A percentile compares a stretch with the other conserved stretches of the same genome.
Evolutionary conservation across 2,329 filamentous ascomycete species (phyloP).

Genomic region (Neopestalotiopsis sp.): DNA sequence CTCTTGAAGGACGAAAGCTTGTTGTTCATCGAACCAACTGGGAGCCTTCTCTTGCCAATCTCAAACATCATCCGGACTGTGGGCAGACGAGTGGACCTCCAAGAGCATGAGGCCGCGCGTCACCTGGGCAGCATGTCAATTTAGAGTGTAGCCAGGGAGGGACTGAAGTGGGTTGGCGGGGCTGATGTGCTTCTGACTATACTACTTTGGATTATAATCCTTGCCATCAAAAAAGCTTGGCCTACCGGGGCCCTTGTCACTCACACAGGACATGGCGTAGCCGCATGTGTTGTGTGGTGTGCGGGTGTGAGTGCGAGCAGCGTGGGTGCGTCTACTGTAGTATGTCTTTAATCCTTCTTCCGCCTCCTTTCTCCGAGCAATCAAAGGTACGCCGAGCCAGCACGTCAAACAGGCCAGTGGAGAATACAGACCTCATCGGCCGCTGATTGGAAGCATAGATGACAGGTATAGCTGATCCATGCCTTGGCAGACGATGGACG

Average conservation of each 20-base stretch:
- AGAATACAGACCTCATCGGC: background rate
- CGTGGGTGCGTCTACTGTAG: background rate
- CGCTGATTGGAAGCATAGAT: background rate
- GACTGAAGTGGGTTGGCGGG: constrained; percentile 5
- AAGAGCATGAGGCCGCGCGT: constrained; percentile 4
- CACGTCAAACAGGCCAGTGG: background rate
- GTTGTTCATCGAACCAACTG: constrained; percentile 14
- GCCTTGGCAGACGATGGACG: constrained; percentile 1
- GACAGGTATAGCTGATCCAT: background rate
- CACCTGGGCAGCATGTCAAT: constrained; percentile 4
- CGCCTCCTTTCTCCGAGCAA: constrained; percentile 3
- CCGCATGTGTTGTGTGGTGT: background rate
- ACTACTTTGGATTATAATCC: background rate
- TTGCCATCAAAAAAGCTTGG: constrained; percentile 1
- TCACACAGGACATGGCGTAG: background rate
- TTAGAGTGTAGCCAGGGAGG: constrained; percentile 3
- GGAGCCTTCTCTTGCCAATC: background rate
- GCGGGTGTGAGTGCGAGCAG: background rate
- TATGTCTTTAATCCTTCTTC: background rate
- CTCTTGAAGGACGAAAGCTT: constrained; percentile 18
- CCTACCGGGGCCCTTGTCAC: background rate
- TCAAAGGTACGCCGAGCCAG: background rate
- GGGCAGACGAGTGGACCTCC: background rate
- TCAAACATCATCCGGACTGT: constrained; percentile 3
- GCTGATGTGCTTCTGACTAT: constrained; percentile 11